phyloP scores from a whole-genome alignment of 148 eudicot species.

The Drosera capensis region DNA sequence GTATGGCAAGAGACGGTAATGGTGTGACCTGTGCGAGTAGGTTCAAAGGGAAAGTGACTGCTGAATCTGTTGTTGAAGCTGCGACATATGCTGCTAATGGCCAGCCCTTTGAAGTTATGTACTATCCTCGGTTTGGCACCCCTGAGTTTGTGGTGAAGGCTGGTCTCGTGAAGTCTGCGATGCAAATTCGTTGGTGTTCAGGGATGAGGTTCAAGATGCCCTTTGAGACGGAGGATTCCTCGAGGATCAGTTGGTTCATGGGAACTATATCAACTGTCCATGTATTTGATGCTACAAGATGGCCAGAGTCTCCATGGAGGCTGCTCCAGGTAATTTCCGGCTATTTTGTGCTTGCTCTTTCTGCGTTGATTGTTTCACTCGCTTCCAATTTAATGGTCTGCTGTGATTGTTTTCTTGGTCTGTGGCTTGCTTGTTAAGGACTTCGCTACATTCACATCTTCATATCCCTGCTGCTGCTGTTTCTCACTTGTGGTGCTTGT shows the following conservation, averaged over 20 bases:
- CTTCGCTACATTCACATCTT: too few relatives aligned
- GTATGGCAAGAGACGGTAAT: slow-evolving; percentile 21
- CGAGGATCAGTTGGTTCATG: slow-evolving; percentile 92
- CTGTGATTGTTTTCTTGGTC: too few relatives aligned
- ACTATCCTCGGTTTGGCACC: slow-evolving; percentile 81
- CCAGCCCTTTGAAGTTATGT: slow-evolving; percentile 60
- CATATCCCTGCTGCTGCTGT: too few relatives aligned
- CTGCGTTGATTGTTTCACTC: too few relatives aligned
- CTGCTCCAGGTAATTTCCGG: slow-evolving; percentile 98
- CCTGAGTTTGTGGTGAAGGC: slow-evolving; percentile 86
- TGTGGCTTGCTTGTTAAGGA: too few relatives aligned
- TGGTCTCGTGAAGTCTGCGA: slow-evolving; percentile 42
- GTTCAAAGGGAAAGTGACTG: slow-evolving; percentile 31
- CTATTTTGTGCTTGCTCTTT: too few relatives aligned
- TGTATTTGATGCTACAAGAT: slow-evolving; percentile 63
- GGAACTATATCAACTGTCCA: slow-evolving; percentile 70
- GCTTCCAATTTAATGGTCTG: too few relatives aligned
- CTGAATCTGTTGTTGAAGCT: slow-evolving; percentile 56
- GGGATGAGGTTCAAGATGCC: slow-evolving; percentile 98
- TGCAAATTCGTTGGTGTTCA: slow-evolving; percentile 59
- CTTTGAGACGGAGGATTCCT: slow-evolving; percentile 92
- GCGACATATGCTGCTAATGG: slow-evolving; percentile 40
- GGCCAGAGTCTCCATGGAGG: slow-evolving; percentile 97
- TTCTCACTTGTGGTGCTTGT: too few relatives aligned
- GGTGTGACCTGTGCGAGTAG: slow-evolving; percentile 13